These are phyloP conservation scores for Rhynchospora tenuis DNA, from an alignment of 176 grass and related monocot species.

Conservation along the genomic window DNA sequence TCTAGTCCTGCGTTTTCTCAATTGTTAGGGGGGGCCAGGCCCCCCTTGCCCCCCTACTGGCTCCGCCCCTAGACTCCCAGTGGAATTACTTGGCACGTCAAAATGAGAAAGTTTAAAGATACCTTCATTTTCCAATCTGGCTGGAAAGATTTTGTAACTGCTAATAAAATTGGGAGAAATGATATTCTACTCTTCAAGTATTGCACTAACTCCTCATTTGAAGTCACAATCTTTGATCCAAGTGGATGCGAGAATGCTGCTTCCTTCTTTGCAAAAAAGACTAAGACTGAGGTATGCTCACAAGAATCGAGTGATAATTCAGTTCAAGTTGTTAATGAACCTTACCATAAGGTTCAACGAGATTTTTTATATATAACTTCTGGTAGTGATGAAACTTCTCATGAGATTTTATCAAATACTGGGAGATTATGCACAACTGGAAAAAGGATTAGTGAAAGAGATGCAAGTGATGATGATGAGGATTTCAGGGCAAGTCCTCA, in stretches of 20 bases:
- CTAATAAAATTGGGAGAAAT: constrained; percentile 29
- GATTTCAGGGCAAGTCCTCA: not conserved
- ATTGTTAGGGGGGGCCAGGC: too few species aligned
- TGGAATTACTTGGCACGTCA: constrained; percentile 27
- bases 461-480: not conserved
- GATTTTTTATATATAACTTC: not conserved
- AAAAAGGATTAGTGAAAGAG: not conserved
- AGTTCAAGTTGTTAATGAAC: not conserved
- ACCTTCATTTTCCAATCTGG: constrained; percentile 24
- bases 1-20: too few species aligned
- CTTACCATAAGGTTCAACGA: not conserved
- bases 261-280: constrained; percentile 17
- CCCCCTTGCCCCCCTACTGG: too few species aligned
- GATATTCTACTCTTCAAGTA: constrained; percentile 42
- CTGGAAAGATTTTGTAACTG: constrained; percentile 43
- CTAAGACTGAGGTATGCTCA: not conserved
- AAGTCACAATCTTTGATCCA: constrained; percentile 31
- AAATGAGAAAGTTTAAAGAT: not conserved
- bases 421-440: not conserved
- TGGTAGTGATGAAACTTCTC: not conserved
- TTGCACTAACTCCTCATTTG: constrained; percentile 25
- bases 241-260: constrained; percentile 40
- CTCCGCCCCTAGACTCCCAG: too few species aligned
- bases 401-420: not conserved
- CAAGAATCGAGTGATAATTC: not conserved